Evolutionary conservation across 345 rosid genomes (phyloP).

Genomic region (Syzygium grande): DNA sequence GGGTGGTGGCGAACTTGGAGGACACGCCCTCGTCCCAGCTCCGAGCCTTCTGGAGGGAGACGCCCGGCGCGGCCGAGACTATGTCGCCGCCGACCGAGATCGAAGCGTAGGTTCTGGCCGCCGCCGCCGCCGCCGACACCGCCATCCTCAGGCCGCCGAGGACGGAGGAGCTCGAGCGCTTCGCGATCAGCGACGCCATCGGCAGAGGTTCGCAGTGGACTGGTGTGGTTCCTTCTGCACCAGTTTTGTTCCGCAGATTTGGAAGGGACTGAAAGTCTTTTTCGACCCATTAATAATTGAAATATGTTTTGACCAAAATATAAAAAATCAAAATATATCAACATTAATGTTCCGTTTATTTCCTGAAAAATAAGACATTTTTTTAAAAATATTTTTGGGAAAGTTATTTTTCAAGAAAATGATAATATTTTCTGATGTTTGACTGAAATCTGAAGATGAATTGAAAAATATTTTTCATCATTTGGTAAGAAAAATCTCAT

Average conservation of each 20-base stretch:
- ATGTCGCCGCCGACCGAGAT: constrained; percentile 55
- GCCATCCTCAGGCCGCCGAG: constrained; percentile 13
- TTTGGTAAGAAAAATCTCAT: too few relatives aligned
- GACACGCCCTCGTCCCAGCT: constrained; percentile 88
- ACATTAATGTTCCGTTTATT: neutral
- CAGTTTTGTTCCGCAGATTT: neutral
- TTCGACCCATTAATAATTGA: neutral
- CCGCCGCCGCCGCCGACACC: constrained; percentile 1
- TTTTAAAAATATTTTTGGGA: too few relatives aligned
- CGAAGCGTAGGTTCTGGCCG: constrained; percentile 47
- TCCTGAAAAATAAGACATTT: too few relatives aligned
- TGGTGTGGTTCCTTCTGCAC: neutral
- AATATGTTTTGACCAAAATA: neutral
- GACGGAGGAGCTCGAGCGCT: constrained; percentile 30
- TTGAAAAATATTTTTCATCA: too few relatives aligned
- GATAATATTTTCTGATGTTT: rapidly evolving
- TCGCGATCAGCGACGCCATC: constrained; percentile 52
- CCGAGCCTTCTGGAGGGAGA: constrained; percentile 85
- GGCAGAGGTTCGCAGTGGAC: neutral
- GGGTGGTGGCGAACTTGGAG: constrained; percentile 67
- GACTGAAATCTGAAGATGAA: too few relatives aligned
- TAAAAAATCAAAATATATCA: too few relatives aligned
- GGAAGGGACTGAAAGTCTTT: neutral
- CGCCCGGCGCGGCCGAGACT: constrained; percentile 55
- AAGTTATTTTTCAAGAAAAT: too few relatives aligned